Base-by-base conservation (phyloP, 2,329 filamentous ascomycete genomes). In the Ophiostoma quercus region DNA sequence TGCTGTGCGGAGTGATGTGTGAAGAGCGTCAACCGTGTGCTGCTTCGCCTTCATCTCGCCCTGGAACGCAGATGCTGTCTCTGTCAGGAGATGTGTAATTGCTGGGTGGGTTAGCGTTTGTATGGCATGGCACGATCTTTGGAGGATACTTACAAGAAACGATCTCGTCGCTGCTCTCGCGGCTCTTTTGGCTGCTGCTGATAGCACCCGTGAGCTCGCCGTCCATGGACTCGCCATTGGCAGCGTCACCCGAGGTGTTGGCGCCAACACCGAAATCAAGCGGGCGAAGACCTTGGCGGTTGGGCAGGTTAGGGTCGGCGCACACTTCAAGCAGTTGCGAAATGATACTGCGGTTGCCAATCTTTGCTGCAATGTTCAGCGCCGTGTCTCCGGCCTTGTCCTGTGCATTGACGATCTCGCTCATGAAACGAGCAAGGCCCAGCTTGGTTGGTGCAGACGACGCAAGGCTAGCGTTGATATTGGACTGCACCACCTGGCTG, bases 251-350 rank as follows among this genome's bases (percentile, higher is more conserved):
- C 2, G 79, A 77, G 16, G 79, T 80, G 67, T 92, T 90, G 11
- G 87, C 87, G 5, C 92, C 92, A 37, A 98, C 92, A 9, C 94
- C 94, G 80, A 99, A 99, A 78, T 98, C 95, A n/a, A 93, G 84
- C 0, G 95, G 94, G 54, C 92, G 86, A 14, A 98, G 84, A 25
- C 94, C 94, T 63, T 94, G 94, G 67, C 93, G 88, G 76, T 99
- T 99, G 6, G 92, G 87, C 76, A 98, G 94, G 68, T 90, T 88
- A n/a, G 93, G 90, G 78, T 98, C 93, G 1, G 95, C 95, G 70
- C 94, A 93, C 62, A 99, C 94, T 79, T 99, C 95, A 12, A 98
- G 84, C 41, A 99, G 83, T 77, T 99, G 95, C n/a, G 93, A 94
- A 71, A 98, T 96, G 75, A 99, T 97, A 75, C 92, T 96, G 69